Percentiles rank a stretch among this genome's conserved stretches.
These are phyloP conservation scores for Pseudocercospora musae DNA, from an alignment of 2,329 filamentous ascomycete species.

Conservation along the genomic window DNA sequence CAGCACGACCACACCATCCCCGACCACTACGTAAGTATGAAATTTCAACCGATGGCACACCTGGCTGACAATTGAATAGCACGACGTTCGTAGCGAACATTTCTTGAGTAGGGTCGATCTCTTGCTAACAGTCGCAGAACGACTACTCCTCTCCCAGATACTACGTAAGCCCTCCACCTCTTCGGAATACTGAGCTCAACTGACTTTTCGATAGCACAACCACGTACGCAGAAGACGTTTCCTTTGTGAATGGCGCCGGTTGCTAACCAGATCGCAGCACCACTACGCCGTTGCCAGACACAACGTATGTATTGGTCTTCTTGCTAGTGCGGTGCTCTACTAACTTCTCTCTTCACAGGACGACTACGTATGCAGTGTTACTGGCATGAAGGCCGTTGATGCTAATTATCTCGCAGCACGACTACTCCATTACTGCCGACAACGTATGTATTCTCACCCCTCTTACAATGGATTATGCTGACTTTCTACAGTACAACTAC, in stretches of 20 bases:
- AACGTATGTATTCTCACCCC: not conserved
- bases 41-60: not conserved
- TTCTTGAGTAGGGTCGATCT: too few species aligned
- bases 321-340: not conserved
- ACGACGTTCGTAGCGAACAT: too few species aligned
- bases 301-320: not conserved
- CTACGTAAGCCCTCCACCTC: not conserved
- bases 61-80: too few species aligned
- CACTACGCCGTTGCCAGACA: not conserved
- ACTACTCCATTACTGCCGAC: not conserved
- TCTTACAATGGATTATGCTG: not conserved
- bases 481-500: not conserved
- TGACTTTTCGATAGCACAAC: not conserved
- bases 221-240: not conserved
- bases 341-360: not conserved
- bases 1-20: not conserved
- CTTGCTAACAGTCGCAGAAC: not conserved
- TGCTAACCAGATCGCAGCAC: not conserved
- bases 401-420: not conserved
- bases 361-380: not conserved
- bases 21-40: not conserved
- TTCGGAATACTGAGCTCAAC: not conserved
- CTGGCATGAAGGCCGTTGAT: too few species aligned
- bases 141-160: not conserved
- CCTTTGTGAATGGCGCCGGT: not conserved